phyloP scores from a whole-genome alignment of 768 basidiomycete genomes.

The Leccinum rimulosum region DNA sequence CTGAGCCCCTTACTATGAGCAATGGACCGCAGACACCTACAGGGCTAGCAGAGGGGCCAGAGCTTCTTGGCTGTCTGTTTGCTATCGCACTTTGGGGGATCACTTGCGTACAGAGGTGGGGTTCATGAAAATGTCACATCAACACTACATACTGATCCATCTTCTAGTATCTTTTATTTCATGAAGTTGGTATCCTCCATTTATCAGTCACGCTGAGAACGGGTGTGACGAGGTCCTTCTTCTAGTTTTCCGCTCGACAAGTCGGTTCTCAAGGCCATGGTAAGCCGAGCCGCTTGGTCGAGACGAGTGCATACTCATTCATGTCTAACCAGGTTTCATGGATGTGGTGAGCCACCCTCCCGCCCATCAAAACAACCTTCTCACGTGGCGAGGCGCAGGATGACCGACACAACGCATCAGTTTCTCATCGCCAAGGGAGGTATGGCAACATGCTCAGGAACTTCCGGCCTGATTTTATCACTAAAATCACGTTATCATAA shows the following conservation, averaged over 20 bases:
- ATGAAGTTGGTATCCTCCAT: constrained; percentile 12
- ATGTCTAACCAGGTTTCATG: constrained; percentile 11
- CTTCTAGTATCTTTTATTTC: constrained; percentile 17
- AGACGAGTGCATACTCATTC: not conserved
- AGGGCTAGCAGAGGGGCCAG: constrained; percentile 9
- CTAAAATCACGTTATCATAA: constrained; percentile 5
- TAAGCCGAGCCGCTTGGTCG: not conserved
- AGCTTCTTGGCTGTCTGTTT: constrained; percentile 15
- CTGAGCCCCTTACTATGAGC: not conserved
- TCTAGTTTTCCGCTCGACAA: constrained; percentile 10
- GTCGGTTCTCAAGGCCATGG: constrained; percentile 9
- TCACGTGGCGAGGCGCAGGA: constrained; percentile 10
- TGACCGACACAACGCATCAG: constrained; percentile 15
- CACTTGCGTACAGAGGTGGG: constrained; percentile 23
- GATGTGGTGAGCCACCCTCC: constrained; percentile 11
- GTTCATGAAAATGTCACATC: not conserved
- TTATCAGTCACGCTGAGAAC: not conserved
- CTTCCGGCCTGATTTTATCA: not conserved
- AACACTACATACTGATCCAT: not conserved
- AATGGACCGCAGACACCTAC: not conserved
- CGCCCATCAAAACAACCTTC: not conserved
- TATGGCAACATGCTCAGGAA: not conserved
- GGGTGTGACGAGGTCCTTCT: not conserved
- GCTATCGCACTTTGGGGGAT: constrained; percentile 25
- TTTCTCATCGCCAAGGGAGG: constrained; percentile 19